phyloP scores from a whole-genome alignment of 352 stramenopile species.

The Globisporangium nagaii region DNA sequence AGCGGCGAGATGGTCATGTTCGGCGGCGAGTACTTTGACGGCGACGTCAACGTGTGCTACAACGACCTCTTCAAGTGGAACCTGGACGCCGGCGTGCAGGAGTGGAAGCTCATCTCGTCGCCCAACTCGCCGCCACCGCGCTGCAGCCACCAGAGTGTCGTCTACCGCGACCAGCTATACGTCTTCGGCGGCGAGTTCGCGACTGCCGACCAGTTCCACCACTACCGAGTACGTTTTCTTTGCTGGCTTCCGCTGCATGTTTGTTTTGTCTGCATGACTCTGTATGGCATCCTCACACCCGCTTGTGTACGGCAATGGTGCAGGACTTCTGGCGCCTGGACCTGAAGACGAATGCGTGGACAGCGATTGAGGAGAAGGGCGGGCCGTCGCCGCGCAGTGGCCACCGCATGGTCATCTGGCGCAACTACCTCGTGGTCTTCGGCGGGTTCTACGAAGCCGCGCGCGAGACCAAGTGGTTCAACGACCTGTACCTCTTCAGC shows the following conservation, averaged over 20 bases:
- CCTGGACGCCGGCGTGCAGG: conserved; percentile 51
- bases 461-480: conserved; percentile 92
- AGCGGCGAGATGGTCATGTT: conserved; percentile 90
- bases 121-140: conserved; percentile 85
- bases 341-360: conserved; percentile 93
- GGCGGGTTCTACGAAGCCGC: conserved; percentile 96
- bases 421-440: conserved; percentile 96
- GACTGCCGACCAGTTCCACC: conserved; percentile 96
- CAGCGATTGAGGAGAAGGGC: conserved; percentile 87
- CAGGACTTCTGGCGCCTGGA: conserved; percentile 90
- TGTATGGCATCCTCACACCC: neutral
- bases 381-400: conserved; percentile 77
- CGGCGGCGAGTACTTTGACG: conserved; percentile 97
- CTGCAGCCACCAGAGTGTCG: conserved; percentile 94
- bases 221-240: conserved; percentile 79
- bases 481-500: conserved; percentile 92
- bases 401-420: conserved; percentile 93
- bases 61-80: conserved; percentile 96
- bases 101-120: conserved; percentile 89
- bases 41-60: conserved; percentile 93
- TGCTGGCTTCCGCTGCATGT: neutral
- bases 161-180: conserved; percentile 94
- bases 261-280: neutral
- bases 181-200: conserved; percentile 97
- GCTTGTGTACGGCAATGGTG: neutral